Percentiles rank a stretch among this genome's conserved stretches.
Evolutionary conservation across 192 early-diverging fungal genomes (phyloP).

Genomic region (Nowakowskiella sp.): DNA sequence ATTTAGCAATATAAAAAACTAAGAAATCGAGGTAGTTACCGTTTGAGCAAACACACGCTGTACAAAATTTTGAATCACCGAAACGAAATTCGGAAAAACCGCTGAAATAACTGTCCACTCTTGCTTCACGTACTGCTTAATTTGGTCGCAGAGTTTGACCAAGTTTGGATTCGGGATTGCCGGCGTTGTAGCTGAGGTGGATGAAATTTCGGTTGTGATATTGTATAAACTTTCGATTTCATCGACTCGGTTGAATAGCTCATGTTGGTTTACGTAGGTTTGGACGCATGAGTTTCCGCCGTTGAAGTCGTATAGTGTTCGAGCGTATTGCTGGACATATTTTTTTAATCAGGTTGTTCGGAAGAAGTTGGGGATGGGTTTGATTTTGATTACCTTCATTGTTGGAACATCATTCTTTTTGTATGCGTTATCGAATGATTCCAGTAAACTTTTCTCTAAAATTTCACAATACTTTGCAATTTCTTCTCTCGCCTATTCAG

Average conservation of each 20-base stretch:
- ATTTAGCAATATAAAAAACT: not conserved
- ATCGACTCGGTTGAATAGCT: conserved; percentile 76
- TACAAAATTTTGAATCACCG: conserved; percentile 88
- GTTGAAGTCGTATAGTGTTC: conserved; percentile 86
- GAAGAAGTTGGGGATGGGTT: not conserved
- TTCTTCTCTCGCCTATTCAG: conserved; percentile 57
- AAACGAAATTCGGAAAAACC: conserved; percentile 85
- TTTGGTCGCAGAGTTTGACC: conserved; percentile 67
- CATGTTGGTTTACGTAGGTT: conserved; percentile 94
- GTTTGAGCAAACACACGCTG: conserved; percentile 95
- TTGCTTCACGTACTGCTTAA: conserved; percentile 67
- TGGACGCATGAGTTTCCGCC: conserved; percentile 90
- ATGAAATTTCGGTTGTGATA: not conserved
- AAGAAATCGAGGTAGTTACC: conserved; percentile 31
- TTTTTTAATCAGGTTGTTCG: conserved; percentile 4
- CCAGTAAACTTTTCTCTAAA: conserved; percentile 82
- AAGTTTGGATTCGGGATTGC: not conserved
- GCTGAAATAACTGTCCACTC: conserved; percentile 89
- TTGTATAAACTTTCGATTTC: not conserved
- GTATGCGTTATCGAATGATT: conserved; percentile 82
- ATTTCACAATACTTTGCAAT: conserved; percentile 92
- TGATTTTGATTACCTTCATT: conserved; percentile 59
- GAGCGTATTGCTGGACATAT: conserved; percentile 67
- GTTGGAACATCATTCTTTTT: conserved; percentile 57
- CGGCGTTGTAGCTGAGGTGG: not conserved